Evolutionary conservation across 176 grass and related monocot genomes (phyloP).

Genomic region (Oryza coarctata): DNA sequence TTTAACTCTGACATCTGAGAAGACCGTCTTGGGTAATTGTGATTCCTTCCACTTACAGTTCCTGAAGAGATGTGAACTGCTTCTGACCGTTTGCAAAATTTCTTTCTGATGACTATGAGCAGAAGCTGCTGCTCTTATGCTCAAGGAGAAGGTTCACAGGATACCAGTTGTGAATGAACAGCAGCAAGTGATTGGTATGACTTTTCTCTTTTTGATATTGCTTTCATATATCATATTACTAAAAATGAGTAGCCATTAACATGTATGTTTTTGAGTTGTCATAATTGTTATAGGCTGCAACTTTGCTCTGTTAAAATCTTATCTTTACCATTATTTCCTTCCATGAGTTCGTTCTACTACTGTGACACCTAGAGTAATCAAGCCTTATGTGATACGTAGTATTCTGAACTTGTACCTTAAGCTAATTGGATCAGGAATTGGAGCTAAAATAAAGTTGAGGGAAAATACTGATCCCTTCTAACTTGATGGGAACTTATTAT

Average conservation of each 20-base stretch:
- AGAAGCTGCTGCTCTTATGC: constrained; percentile 86
- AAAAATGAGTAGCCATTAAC: neutral
- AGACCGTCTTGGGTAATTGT: constrained; percentile 65
- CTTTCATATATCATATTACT: neutral
- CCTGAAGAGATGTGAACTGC: neutral
- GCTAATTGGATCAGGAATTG: neutral
- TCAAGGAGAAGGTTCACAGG: constrained; percentile 81
- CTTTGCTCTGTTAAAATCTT: neutral
- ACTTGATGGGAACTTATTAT: neutral
- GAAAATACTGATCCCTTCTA: neutral
- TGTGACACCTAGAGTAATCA: neutral
- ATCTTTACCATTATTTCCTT: neutral
- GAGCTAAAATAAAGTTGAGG: neutral
- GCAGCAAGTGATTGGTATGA: constrained; percentile 57
- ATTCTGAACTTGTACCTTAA: neutral
- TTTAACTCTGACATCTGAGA: constrained; percentile 60
- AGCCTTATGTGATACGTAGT: too few species aligned
- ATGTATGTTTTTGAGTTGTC: neutral
- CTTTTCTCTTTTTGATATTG: neutral
- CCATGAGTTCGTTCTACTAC: neutral
- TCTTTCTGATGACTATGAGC: neutral
- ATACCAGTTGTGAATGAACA: constrained; percentile 72
- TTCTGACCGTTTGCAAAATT: neutral
- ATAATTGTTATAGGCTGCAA: neutral
- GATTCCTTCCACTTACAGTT: neutral